Percentiles rank a stretch among this genome's conserved stretches.
phyloP scores from a whole-genome alignment of 352 stramenopile species.

The Phytophthora nicotianae region DNA sequence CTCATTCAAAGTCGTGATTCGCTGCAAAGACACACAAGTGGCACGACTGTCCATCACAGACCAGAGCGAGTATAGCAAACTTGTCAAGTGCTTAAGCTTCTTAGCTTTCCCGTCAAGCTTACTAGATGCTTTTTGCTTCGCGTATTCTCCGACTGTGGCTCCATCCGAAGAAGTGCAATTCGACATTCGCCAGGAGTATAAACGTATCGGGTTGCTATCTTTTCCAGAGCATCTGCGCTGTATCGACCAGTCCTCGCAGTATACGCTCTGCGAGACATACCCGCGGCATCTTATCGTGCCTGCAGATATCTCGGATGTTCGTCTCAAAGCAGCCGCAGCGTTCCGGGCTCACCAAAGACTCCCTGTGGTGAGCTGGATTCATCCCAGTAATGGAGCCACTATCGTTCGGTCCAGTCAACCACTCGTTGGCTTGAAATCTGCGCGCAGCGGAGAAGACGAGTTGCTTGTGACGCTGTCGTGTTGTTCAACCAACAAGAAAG shows the following conservation, averaged over 20 bases:
- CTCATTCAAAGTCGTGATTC: slow-evolving; percentile 71
- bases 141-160: slow-evolving; percentile 67
- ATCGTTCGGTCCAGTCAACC: slow-evolving; percentile 85
- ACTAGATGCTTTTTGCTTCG: slow-evolving; percentile 85
- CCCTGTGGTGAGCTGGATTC: slow-evolving; percentile 79
- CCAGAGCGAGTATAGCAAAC: slow-evolving; percentile 72
- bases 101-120: slow-evolving; percentile 76
- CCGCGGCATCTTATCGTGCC: slow-evolving; percentile 94
- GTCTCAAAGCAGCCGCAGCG: slow-evolving; percentile 71
- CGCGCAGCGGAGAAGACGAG: slow-evolving; percentile 78
- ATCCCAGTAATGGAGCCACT: slow-evolving; percentile 74
- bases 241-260: slow-evolving; percentile 78
- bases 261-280: slow-evolving; percentile 94
- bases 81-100: slow-evolving; percentile 78
- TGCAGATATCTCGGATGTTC: slow-evolving; percentile 89
- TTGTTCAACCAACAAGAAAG: slow-evolving; percentile 56
- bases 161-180: slow-evolving; percentile 82
- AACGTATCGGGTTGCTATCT: slow-evolving; percentile 75
- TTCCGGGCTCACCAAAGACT: slow-evolving; percentile 78
- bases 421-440: slow-evolving; percentile 80
- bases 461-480: slow-evolving; percentile 72
- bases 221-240: slow-evolving; percentile 68
- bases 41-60: slow-evolving; percentile 73
- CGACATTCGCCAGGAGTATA: slow-evolving; percentile 80
- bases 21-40: slow-evolving; percentile 82